phyloP scores from a whole-genome alignment of 2,329 filamentous ascomycete species.

The Hymenoscyphus scutula region DNA sequence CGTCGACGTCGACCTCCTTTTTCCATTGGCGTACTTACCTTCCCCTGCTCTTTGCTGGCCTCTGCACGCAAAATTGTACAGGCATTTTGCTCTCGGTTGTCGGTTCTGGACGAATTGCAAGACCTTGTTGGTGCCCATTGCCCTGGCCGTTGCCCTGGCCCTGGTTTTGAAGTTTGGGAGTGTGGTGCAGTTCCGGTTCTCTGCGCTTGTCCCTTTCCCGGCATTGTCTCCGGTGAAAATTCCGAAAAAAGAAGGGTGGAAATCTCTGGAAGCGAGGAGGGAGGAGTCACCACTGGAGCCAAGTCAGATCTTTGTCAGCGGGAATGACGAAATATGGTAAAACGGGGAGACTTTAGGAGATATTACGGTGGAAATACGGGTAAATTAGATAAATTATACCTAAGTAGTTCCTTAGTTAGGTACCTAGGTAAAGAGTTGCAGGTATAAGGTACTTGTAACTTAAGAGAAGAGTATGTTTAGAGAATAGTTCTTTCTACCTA shows the following conservation, averaged over 20 bases:
- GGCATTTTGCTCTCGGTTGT: not conserved
- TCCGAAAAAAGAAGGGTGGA: not conserved
- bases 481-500: too few relatives aligned
- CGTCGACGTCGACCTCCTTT: not conserved
- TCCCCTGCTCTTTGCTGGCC: not conserved
- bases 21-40: not conserved
- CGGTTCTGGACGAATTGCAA: not conserved
- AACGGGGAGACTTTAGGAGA: too few relatives aligned
- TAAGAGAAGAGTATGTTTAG: too few relatives aligned
- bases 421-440: too few relatives aligned
- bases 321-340: too few relatives aligned
- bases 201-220: not conserved
- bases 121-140: not conserved
- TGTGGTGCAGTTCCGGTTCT: not conserved
- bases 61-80: not conserved
- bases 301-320: too few relatives aligned
- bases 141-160: not conserved
- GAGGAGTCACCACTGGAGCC: too few relatives aligned
- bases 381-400: too few relatives aligned
- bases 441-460: too few relatives aligned
- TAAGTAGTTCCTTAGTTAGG: too few relatives aligned
- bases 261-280: too few relatives aligned
- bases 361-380: too few relatives aligned
- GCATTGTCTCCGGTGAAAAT: conserved; percentile 1
- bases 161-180: conserved; percentile 1